Evolutionary conservation across 441 rosid genomes (phyloP).

Genomic region (Daphne laureola): DNA sequence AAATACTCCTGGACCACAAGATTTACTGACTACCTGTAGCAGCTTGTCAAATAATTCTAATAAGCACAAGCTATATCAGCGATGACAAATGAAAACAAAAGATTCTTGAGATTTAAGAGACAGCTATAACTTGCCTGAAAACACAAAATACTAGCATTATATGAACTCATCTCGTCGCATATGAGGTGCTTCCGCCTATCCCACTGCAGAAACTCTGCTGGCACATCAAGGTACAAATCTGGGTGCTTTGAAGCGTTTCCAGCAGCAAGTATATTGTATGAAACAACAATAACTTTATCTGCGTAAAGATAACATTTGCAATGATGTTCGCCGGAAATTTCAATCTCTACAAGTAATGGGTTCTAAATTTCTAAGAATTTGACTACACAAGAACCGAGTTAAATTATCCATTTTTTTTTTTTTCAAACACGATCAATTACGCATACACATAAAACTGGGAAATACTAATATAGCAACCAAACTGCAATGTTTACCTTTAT

Average conservation of each 20-base stretch:
- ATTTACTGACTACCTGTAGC: not conserved
- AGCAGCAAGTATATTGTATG: slow-evolving; percentile 82
- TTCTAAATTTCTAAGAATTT: not conserved
- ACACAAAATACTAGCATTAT: slow-evolving; percentile 71
- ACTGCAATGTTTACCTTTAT: slow-evolving; percentile 27
- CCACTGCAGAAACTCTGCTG: slow-evolving; percentile 55
- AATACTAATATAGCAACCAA: not conserved
- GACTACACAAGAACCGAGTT: not conserved
- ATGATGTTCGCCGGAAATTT: not conserved
- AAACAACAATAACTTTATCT: slow-evolving; percentile 72
- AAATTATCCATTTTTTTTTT: not conserved
- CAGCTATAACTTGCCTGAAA: slow-evolving; percentile 59
- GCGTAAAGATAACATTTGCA: slow-evolving; percentile 13
- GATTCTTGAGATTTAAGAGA: not conserved
- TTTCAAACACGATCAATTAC: not conserved
- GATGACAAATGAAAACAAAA: not conserved
- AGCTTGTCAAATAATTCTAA: not conserved
- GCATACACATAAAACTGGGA: not conserved
- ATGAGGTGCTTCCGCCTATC: slow-evolving; percentile 62
- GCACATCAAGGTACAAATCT: slow-evolving; percentile 54
- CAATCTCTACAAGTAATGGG: not conserved
- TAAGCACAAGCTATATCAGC: not conserved
- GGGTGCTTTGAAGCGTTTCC: slow-evolving; percentile 76
- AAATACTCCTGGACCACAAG: not conserved
- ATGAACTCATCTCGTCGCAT: slow-evolving; percentile 51